phyloP scores from a whole-genome alignment of 768 basidiomycete genomes.

The Termitomyces titanicus region DNA sequence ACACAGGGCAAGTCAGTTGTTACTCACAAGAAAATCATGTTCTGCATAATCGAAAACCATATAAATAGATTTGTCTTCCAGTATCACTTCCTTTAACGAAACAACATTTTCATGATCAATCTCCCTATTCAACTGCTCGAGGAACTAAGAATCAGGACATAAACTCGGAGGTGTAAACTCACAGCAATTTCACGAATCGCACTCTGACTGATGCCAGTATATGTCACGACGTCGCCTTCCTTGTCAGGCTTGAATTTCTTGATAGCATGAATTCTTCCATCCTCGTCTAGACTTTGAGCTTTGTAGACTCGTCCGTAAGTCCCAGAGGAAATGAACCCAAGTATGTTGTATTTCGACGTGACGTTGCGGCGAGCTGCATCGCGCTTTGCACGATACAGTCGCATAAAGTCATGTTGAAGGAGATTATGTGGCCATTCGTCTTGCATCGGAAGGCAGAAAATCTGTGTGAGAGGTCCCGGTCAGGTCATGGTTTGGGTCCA shows the following conservation, averaged over 20 bases:
- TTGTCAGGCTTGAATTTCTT: conserved; percentile 99
- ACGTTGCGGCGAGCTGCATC: conserved; percentile 68
- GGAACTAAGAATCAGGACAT: conserved; percentile 14
- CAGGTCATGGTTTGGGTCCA: conserved; percentile 7
- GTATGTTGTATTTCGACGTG: conserved; percentile 80
- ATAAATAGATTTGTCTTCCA: conserved; percentile 98
- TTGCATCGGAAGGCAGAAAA: conserved; percentile 16
- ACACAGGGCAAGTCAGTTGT: neutral
- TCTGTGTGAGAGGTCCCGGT: neutral
- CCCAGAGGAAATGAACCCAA: conserved; percentile 97
- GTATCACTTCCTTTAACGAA: conserved; percentile 87
- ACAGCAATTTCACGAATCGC: conserved; percentile 97
- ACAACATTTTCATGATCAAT: conserved; percentile 90
- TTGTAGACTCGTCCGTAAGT: conserved; percentile 99
- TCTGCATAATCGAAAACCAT: conserved; percentile 99
- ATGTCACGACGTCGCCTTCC: conserved; percentile 93
- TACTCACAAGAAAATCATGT: conserved; percentile 90
- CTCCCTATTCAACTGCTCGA: conserved; percentile 74
- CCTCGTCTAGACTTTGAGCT: conserved; percentile 72
- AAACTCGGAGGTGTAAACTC: conserved; percentile 22
- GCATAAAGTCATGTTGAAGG: conserved; percentile 79
- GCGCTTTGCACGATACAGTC: conserved; percentile 74
- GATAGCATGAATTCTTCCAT: conserved; percentile 82
- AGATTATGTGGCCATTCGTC: conserved; percentile 33
- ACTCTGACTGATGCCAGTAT: conserved; percentile 97